phyloP scores from a whole-genome alignment of 805 yeast species.

The Yamadazyma ubonensis region DNA sequence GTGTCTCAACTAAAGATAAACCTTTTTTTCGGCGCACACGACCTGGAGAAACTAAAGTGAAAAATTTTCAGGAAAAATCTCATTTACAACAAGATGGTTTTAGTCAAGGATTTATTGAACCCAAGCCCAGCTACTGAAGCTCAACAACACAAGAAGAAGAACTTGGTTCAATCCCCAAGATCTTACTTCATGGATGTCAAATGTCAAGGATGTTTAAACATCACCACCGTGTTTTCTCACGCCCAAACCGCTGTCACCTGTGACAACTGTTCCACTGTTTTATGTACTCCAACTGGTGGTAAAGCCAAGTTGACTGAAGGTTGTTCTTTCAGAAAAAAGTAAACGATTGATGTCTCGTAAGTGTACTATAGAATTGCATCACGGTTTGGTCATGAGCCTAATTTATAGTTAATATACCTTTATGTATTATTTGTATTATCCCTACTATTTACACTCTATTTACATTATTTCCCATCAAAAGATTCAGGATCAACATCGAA shows the following conservation, averaged over 20 bases:
- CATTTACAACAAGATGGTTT: conserved; percentile 59
- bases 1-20: too few species aligned
- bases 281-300: conserved; percentile 99
- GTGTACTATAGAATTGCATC: conserved; percentile 10
- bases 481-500: conserved; percentile 19
- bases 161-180: conserved; percentile 96
- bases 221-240: conserved; percentile 98
- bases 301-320: conserved; percentile 99
- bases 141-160: conserved; percentile 94
- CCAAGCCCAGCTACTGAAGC: conserved; percentile 96
- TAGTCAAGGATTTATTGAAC: conserved; percentile 98
- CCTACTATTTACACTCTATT: conserved; percentile 9
- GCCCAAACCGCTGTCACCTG: conserved; percentile 99
- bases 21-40: too few species aligned
- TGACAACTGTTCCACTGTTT: conserved; percentile 96
- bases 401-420: conserved; percentile 8
- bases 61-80: conserved; percentile 9
- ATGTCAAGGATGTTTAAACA: conserved; percentile 98
- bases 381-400: neutral
- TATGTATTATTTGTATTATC: conserved; percentile 8
- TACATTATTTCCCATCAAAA: conserved; percentile 4
- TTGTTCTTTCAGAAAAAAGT: conserved; percentile 99
- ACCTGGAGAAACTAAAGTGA: too few species aligned
- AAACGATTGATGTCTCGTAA: conserved; percentile 34
- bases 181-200: conserved; percentile 99